Conservation (phyloP, 192 early-diverging fungal species). For the Rhizophagus clarus region DNA sequence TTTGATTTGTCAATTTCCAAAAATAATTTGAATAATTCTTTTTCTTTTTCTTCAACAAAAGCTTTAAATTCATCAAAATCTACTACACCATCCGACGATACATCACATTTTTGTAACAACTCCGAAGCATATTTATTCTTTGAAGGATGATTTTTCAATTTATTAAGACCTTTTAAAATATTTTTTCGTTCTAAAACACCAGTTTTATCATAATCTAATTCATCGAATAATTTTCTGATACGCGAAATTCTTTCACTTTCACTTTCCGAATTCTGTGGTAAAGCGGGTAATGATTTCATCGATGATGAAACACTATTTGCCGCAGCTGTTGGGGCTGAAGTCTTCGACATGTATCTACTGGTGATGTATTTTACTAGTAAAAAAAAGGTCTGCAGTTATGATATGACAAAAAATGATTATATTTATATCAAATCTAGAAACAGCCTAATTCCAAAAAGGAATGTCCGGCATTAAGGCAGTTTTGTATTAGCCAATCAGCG, state of each 20-base stretch:
- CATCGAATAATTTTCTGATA: constrained; percentile 44
- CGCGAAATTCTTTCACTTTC: constrained; percentile 37
- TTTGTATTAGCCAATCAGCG: background rate
- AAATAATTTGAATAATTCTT: constrained; percentile 65
- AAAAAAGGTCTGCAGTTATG: no score
- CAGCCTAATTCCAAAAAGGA: no score
- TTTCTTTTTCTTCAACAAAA: constrained; percentile 70
- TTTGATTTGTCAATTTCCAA: constrained; percentile 61
- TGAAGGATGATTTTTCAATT: constrained; percentile 44
- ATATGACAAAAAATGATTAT: background rate
- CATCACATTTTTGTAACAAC: constrained; percentile 44
- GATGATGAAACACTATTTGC: no score
- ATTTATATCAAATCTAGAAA: background rate
- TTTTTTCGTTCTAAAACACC: constrained; percentile 41
- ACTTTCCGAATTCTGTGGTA: constrained; percentile 16
- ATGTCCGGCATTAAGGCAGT: no score
- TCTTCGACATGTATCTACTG: background rate
- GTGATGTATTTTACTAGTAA: no score
- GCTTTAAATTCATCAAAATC: constrained; percentile 58
- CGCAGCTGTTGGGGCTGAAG: background rate
- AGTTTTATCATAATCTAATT: constrained; percentile 34
- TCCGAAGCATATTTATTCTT: constrained; percentile 49
- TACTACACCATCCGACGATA: constrained; percentile 36
- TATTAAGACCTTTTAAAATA: constrained; percentile 42
- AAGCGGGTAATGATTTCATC: no score